Base-by-base conservation (phyloP, 164 flowering plant species). In the Hamamelis virginiana region DNA sequence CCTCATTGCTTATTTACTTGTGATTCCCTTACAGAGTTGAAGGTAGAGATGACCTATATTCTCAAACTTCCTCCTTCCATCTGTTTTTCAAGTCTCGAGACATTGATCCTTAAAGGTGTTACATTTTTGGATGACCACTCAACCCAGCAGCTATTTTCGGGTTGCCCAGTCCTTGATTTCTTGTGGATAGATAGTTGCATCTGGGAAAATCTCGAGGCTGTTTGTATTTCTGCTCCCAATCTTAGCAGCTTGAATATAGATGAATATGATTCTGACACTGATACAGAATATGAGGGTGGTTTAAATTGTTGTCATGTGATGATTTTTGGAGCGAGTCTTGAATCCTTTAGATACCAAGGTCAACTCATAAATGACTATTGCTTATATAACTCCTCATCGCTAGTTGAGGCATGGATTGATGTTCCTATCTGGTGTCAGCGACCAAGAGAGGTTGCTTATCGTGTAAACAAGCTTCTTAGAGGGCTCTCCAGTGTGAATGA, bases 91-190 rank as follows among this genome's bases (percentile, higher is more conserved):
- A 59, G 44, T 14, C 63, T 59, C 21, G 28, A 59, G 63, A 16
- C n/a, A 14, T 15, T 59, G 63, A 27, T 11, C 13, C 63, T 59
- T 27, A 0, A 8, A 22, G 45, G 8, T 13, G 21, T 38, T 16
- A 27, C 9, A 59, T 27, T 59, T 27, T 33, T 14, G 23, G 59
- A 55, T 55, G 59, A 55, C 59, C 13, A 47, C 44, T 45, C 55
- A 4, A 47, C 67, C 55, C 38, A 47, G 67, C 53, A 64, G 22
- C 33, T 46, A 9, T 64, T 64, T 38, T 64, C 55, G 12, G 33
- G 55, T 55, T 55, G 59, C 28, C 66, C 66, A n/a, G n/a, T n/a
- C n/a, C n/a, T n/a, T n/a, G n/a, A n/a, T 38, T 19, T 22, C 3
- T 64, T 64, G 55, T 12, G 16, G 13, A 9, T 64, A 45, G 19